Percentiles rank a stretch among this genome's conserved stretches.
Evolutionary conservation across 2,329 filamentous ascomycete genomes (phyloP).

Genomic region (Fusarium decemcellulare): DNA sequence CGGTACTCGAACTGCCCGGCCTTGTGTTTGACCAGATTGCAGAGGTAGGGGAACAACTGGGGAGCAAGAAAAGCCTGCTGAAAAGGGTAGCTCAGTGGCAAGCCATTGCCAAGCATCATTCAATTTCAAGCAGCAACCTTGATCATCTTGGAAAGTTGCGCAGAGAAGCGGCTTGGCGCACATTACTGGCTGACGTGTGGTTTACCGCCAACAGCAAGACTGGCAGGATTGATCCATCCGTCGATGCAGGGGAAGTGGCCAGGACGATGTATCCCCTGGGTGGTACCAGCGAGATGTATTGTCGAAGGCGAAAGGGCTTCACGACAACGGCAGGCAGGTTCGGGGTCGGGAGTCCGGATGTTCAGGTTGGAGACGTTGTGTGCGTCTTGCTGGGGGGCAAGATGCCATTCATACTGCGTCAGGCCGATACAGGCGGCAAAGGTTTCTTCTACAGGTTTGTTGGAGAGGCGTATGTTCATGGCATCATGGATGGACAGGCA

Average conservation of each 20-base stretch:
- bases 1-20: not conserved
- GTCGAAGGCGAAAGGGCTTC: not conserved
- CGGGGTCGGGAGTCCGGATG: not conserved
- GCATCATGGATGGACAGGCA: not conserved
- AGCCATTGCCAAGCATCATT: not conserved
- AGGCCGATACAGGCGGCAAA: not conserved
- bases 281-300: not conserved
- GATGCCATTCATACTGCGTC: not conserved
- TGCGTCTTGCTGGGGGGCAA: not conserved
- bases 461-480: not conserved
- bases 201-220: not conserved
- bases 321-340: not conserved
- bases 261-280: not conserved
- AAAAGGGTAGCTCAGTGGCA: not conserved
- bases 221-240: not conserved
- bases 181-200: not conserved
- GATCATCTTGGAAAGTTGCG: not conserved
- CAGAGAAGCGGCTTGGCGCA: not conserved
- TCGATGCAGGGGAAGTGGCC: not conserved
- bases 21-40: not conserved
- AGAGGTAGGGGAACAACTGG: not conserved
- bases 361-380: not conserved
- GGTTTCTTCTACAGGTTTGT: not conserved
- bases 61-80: accelerated
- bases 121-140: too few relatives aligned